Evolutionary conservation across 1,284 basidiomycete species (phyloP).

Genomic region (Ganoderma multipileum): DNA sequence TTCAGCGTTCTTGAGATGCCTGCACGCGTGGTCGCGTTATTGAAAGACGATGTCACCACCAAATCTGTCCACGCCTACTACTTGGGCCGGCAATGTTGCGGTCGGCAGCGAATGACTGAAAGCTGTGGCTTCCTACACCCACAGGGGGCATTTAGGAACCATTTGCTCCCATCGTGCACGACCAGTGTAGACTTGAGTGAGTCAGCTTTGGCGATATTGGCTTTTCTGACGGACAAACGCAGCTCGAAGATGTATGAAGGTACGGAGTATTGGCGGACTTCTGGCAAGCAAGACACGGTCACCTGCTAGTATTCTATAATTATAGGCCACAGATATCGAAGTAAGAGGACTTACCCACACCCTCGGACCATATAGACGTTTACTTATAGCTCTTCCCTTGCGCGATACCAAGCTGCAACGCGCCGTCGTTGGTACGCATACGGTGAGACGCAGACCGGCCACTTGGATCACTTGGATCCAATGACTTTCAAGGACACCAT

Average conservation of each 20-base stretch:
- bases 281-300: not conserved
- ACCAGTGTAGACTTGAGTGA: not conserved
- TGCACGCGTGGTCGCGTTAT: no score
- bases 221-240: not conserved
- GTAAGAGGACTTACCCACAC: not conserved
- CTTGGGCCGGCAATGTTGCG: no score
- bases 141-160: no score
- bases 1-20: no score
- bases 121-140: no score
- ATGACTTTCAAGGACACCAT: slow-evolving; percentile 1
- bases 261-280: not conserved
- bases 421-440: no score
- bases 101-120: no score
- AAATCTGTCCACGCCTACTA: no score
- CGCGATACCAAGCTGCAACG: not conserved
- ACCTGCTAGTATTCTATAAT: not conserved
- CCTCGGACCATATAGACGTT: not conserved
- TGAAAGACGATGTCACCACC: no score
- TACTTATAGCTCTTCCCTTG: not conserved
- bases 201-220: not conserved
- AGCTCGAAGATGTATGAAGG: not conserved
- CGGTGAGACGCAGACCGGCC: no score
- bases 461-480: not conserved
- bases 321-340: not conserved
- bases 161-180: no score